Evolutionary conservation across 306 rosid genomes (phyloP).

Genomic region (Luffa acutangula): DNA sequence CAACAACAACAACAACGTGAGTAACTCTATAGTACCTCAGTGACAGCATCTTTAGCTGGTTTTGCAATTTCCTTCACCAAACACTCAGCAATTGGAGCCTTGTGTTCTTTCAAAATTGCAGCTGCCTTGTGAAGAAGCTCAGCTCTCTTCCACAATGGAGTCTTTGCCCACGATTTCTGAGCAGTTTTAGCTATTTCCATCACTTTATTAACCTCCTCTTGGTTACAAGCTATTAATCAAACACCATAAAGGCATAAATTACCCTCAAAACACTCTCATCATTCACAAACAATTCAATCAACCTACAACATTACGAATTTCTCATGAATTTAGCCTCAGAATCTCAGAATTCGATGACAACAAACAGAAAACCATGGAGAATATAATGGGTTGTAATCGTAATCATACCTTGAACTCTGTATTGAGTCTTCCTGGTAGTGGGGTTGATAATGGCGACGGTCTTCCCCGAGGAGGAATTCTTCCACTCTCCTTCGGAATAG

Average conservation of each 20-base stretch:
- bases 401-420: slow-evolving; percentile 77
- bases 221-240: slow-evolving; percentile 60
- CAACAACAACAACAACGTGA: background rate
- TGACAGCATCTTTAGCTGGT: slow-evolving; percentile 92
- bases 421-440: slow-evolving; percentile 67
- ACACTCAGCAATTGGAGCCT: slow-evolving; percentile 78
- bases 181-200: slow-evolving; percentile 77
- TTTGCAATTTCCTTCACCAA: slow-evolving; percentile 87
- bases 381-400: background rate
- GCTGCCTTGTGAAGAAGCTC: slow-evolving; percentile 97
- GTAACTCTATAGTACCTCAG: slow-evolving; percentile 40
- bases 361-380: background rate
- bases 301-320: background rate
- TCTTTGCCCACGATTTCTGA: slow-evolving; percentile 90
- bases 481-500: slow-evolving; percentile 84
- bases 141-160: slow-evolving; percentile 96
- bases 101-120: slow-evolving; percentile 83
- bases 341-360: background rate
- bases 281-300: background rate
- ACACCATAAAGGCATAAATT: background rate
- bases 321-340: background rate
- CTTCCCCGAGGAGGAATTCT: slow-evolving; percentile 66
- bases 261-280: background rate
- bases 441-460: slow-evolving; percentile 81
- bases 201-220: slow-evolving; percentile 87